Conservation (phyloP, 352 stramenopile genomes). For the Peronospora belbahrii region DNA sequence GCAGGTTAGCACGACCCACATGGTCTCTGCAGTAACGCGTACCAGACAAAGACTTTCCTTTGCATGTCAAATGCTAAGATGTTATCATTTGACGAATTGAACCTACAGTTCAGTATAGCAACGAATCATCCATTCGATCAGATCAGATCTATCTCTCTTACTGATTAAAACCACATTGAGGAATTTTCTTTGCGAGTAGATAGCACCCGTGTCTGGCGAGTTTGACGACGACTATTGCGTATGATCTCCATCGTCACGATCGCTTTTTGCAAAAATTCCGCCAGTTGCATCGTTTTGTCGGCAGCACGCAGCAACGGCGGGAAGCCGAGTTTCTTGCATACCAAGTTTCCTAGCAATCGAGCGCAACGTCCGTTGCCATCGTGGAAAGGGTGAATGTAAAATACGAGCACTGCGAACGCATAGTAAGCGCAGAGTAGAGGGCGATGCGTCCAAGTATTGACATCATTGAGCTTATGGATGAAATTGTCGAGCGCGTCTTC, state of each 20-base stretch:
- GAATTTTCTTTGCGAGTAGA: slow-evolving; percentile 58
- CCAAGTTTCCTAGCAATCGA: slow-evolving; percentile 59
- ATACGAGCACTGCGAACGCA: slow-evolving; percentile 68
- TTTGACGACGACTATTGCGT: slow-evolving; percentile 46
- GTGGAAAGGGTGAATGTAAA: slow-evolving; percentile 83
- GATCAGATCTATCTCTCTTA: no score
- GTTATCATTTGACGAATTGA: no score
- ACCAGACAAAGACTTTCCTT: slow-evolving; percentile 18
- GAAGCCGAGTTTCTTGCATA: slow-evolving; percentile 67
- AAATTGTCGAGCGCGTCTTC: slow-evolving; percentile 34
- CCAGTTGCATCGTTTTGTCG: slow-evolving; percentile 78
- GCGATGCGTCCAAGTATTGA: slow-evolving; percentile 29
- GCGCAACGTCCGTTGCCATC: slow-evolving; percentile 78
- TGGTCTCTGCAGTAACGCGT: slow-evolving; percentile 38
- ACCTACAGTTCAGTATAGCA: no score
- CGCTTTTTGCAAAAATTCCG: slow-evolving; percentile 64
- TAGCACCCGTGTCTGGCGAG: slow-evolving; percentile 37
- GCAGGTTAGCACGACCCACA: not conserved
- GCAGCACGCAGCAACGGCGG: slow-evolving; percentile 46
- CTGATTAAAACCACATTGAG: slow-evolving; percentile 75
- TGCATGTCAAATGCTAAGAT: no score
- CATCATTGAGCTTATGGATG: slow-evolving; percentile 40
- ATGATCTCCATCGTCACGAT: slow-evolving; percentile 68
- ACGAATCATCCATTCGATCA: no score
- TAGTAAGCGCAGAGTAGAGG: slow-evolving; percentile 75